Conservation (phyloP, 2,329 filamentous ascomycete species). For the Aspergillus floridensis region DNA sequence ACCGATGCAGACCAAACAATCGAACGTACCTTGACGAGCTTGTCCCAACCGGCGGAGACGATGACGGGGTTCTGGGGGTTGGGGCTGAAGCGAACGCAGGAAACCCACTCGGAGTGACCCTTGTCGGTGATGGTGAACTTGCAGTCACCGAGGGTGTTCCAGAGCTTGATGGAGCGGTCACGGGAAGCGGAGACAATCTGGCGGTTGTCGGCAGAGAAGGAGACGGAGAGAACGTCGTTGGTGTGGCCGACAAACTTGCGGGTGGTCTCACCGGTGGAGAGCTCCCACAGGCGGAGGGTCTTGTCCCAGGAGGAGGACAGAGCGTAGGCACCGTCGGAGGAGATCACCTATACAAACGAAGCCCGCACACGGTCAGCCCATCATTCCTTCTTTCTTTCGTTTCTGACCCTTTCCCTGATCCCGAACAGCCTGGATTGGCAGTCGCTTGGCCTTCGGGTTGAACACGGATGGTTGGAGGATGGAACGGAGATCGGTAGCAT, state of each 20-base stretch:
- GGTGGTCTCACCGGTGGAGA: constrained; percentile 93
- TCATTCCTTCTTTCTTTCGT: constrained; percentile 8
- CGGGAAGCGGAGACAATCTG: constrained; percentile 99
- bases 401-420: constrained; percentile 9
- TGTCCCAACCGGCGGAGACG: constrained; percentile 98
- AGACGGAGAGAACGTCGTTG: constrained; percentile 99
- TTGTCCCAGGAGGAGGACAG: constrained; percentile 99
- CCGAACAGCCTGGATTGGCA: constrained; percentile 1
- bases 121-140: constrained; percentile 99
- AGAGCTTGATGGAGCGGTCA: constrained; percentile 99
- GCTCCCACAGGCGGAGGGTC: constrained; percentile 99
- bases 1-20: constrained; percentile 5
- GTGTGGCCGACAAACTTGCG: constrained; percentile 98
- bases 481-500: constrained; percentile 51
- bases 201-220: constrained; percentile 99
- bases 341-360: constrained; percentile 73
- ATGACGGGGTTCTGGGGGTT: constrained; percentile 99
- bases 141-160: constrained; percentile 99
- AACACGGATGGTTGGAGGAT: constrained; percentile 2
- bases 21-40: constrained; percentile 94
- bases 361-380: constrained; percentile 30
- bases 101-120: constrained; percentile 99
- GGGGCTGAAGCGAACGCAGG: constrained; percentile 98
- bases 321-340: constrained; percentile 97
- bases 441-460: background rate